Conservation (phyloP, 2,329 filamentous ascomycete genomes). For the Chlorencoelia australis region DNA sequence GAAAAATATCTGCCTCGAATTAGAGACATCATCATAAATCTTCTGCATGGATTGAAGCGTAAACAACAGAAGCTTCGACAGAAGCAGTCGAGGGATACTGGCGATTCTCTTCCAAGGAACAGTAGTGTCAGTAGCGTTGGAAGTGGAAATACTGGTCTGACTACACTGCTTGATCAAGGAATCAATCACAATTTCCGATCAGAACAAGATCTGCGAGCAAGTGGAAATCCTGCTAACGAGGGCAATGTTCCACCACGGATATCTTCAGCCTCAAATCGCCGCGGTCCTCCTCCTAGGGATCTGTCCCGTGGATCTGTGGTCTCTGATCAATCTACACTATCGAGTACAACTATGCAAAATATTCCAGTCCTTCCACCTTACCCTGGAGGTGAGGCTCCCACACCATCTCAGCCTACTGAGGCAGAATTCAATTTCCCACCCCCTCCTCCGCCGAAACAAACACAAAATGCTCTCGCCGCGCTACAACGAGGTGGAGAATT, state of each 20-base stretch:
- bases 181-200: slow-evolving; percentile 20
- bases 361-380: slow-evolving; percentile 68
- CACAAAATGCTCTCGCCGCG: slow-evolving; percentile 82
- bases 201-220: slow-evolving; percentile 17
- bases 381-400: slow-evolving; percentile 46
- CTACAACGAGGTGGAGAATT: slow-evolving; percentile 86
- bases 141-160: slow-evolving; percentile 48
- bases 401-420: slow-evolving; percentile 29
- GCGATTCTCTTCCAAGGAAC: slow-evolving; percentile 26
- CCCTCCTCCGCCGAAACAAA: slow-evolving; percentile 70
- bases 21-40: slow-evolving; percentile 95
- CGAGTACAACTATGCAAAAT: slow-evolving; percentile 67
- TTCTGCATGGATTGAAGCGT: slow-evolving; percentile 90
- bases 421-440: slow-evolving; percentile 54
- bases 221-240: slow-evolving; percentile 18
- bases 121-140: slow-evolving; percentile 49
- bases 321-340: slow-evolving; percentile 56
- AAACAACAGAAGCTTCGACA: slow-evolving; percentile 83
- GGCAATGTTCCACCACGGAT: slow-evolving; percentile 36
- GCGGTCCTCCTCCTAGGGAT: slow-evolving; percentile 34
- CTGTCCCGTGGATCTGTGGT: slow-evolving; percentile 40
- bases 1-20: slow-evolving; percentile 91
- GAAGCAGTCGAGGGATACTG: slow-evolving; percentile 44
- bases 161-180: slow-evolving; percentile 49
- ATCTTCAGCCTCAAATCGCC: slow-evolving; percentile 24